Percentiles rank a stretch among this genome's conserved stretches.
These are phyloP conservation scores for Lophiotrema nucula DNA, from an alignment of 495 filamentous ascomycete genomes.

Conservation along the genomic window DNA sequence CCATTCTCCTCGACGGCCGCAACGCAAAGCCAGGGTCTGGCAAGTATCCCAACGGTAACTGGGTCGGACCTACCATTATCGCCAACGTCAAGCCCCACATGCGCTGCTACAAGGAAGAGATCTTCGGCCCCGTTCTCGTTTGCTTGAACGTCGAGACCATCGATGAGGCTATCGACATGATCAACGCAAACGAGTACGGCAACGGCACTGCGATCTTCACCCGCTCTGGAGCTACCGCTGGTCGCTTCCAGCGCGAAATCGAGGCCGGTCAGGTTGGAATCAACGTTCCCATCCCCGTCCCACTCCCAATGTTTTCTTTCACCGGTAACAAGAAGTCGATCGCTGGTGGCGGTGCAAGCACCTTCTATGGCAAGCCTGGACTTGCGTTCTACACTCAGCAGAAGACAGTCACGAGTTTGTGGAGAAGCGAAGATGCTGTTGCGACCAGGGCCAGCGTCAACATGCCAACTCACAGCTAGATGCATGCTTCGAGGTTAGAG, in stretches of 20 bases:
- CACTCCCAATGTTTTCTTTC: conserved; percentile 87
- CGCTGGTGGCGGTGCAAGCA: conserved; percentile 88
- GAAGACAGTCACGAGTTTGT: conserved; percentile 94
- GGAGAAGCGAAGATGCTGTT: conserved; percentile 82
- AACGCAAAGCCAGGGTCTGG: conserved; percentile 77
- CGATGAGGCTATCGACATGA: conserved; percentile 68
- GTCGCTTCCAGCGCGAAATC: conserved; percentile 67
- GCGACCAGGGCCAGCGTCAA: conserved; percentile 76
- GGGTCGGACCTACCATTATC: conserved; percentile 91
- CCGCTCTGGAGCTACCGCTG: conserved; percentile 59
- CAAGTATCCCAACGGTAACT: conserved; percentile 98
- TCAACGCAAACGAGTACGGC: conserved; percentile 70
- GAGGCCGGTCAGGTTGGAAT: conserved; percentile 78
- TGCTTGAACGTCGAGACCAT: conserved; percentile 80
- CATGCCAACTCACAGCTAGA: conserved; percentile 84
- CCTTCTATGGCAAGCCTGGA: conserved; percentile 92
- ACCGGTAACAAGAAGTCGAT: conserved; percentile 98
- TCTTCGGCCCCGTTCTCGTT: conserved; percentile 94
- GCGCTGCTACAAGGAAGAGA: conserved; percentile 94
- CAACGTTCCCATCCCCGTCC: conserved; percentile 71
- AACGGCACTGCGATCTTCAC: conserved; percentile 72
- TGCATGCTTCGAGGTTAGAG: too few relatives aligned
- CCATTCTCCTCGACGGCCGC: conserved; percentile 89
- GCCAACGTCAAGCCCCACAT: conserved; percentile 86
- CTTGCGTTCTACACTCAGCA: conserved; percentile 93